Percentiles rank a stretch among this genome's conserved stretches.
Conservation (phyloP, 148 eudicot genomes). For the Nyssa sinensis region DNA sequence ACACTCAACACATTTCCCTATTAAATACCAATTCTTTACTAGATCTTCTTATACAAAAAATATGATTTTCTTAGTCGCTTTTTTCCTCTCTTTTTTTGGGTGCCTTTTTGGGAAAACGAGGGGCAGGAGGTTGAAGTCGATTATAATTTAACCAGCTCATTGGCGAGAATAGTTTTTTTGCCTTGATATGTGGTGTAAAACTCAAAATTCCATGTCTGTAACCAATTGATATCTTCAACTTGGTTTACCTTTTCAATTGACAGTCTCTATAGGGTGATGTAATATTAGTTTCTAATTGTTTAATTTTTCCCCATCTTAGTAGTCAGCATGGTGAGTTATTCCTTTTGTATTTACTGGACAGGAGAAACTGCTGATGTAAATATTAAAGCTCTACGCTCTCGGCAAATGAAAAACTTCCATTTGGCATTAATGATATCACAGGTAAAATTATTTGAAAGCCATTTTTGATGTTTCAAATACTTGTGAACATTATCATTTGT, state of each 20-base stretch:
- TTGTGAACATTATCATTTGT: not conserved
- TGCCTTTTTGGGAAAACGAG: no score
- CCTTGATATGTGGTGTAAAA: not conserved
- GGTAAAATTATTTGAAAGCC: conserved; percentile 38
- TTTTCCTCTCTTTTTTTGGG: no score
- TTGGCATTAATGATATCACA: conserved; percentile 92
- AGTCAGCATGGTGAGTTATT: not conserved
- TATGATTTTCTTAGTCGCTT: not conserved
- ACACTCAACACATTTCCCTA: not conserved
- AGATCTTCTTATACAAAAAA: not conserved
- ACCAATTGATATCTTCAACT: not conserved
- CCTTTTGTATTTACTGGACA: conserved; percentile 28
- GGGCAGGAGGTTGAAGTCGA: not conserved
- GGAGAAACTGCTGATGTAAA: conserved; percentile 79
- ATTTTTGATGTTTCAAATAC: not conserved
- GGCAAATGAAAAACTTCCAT: conserved; percentile 97
- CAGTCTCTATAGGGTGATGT: not conserved
- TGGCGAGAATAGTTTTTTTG: not conserved
- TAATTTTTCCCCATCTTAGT: not conserved
- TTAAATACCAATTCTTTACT: not conserved
- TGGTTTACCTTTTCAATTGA: not conserved
- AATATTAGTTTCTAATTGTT: not conserved
- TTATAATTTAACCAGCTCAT: not conserved
- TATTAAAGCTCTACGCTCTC: conserved; percentile 61
- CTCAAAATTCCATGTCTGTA: not conserved